phyloP scores from a whole-genome alignment of 2,329 filamentous ascomycete genomes.

The Botryotinia convoluta region DNA sequence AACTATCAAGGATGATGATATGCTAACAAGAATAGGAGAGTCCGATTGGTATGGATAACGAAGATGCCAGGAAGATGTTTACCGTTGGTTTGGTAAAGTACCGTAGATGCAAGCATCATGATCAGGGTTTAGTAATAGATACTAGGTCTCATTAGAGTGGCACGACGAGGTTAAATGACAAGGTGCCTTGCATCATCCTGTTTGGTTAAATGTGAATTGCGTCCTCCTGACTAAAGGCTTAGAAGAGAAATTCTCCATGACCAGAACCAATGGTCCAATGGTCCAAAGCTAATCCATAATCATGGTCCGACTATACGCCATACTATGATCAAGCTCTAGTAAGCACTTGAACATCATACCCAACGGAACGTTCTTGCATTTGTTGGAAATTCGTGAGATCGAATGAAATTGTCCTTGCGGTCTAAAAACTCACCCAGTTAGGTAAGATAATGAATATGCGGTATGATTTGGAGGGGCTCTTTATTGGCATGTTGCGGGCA shows the following conservation, averaged over 20 bases:
- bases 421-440: neutral
- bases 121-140: constrained; percentile 10
- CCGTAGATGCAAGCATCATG: constrained; percentile 18
- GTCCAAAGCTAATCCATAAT: neutral
- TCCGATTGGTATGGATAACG: constrained; percentile 17
- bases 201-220: constrained; percentile 1
- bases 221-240: constrained; percentile 7
- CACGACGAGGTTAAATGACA: neutral
- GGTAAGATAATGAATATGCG: constrained; percentile 9
- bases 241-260: neutral
- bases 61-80: constrained; percentile 14
- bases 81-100: constrained; percentile 21
- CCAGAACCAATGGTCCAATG: neutral
- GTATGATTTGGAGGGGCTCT: neutral
- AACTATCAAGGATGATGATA: neutral
- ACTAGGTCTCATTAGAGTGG: neutral
- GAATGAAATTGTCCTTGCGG: constrained; percentile 10
- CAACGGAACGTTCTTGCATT: constrained; percentile 17
- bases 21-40: constrained; percentile 8
- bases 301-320: neutral
- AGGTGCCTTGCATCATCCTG: neutral
- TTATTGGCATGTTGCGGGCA: constrained; percentile 1
- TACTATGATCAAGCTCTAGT: neutral
- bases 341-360: constrained; percentile 14
- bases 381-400: constrained; percentile 14